Evolutionary conservation across 768 basidiomycete species (phyloP).

Genomic region (Amanita muscaria): DNA sequence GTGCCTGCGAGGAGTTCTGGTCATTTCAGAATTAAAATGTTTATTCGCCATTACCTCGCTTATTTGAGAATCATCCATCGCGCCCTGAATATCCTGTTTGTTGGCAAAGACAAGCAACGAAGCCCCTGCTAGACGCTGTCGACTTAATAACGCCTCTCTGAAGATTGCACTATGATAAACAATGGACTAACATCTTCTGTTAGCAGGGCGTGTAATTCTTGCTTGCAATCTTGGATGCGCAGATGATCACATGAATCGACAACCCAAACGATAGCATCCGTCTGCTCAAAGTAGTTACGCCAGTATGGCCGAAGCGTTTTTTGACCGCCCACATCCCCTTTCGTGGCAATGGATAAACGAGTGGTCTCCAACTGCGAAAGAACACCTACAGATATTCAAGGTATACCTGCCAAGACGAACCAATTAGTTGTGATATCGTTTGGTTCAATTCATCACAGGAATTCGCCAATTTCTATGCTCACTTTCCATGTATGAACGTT

Average conservation of each 20-base stretch:
- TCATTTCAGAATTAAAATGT: not conserved
- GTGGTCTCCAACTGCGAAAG: not conserved
- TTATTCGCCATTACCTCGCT: conserved; percentile 44
- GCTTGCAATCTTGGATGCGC: conserved; percentile 83
- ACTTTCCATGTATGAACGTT: conserved; percentile 89
- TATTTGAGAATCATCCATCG: conserved; percentile 78
- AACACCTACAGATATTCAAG: conserved; percentile 64
- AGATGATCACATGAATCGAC: conserved; percentile 92
- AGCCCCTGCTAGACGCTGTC: conserved; percentile 88
- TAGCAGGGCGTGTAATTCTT: conserved; percentile 79
- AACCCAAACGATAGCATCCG: conserved; percentile 97
- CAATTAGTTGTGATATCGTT: conserved; percentile 6
- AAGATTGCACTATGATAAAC: conserved; percentile 8
- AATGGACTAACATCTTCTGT: conserved; percentile 74
- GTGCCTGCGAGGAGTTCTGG: conserved; percentile 38
- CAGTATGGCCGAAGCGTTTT: conserved; percentile 94
- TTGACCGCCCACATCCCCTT: conserved; percentile 99
- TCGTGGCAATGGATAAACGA: conserved; percentile 11
- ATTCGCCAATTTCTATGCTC: conserved; percentile 18
- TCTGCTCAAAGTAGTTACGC: conserved; percentile 98
- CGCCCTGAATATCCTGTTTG: conserved; percentile 91
- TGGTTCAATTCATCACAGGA: conserved; percentile 11
- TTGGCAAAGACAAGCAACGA: conserved; percentile 95
- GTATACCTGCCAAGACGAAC: conserved; percentile 42
- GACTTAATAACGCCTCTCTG: conserved; percentile 11